These are phyloP conservation scores for Mucor velutinosus DNA, from an alignment of 371 early-diverging fungal species.

Conservation along the genomic window DNA sequence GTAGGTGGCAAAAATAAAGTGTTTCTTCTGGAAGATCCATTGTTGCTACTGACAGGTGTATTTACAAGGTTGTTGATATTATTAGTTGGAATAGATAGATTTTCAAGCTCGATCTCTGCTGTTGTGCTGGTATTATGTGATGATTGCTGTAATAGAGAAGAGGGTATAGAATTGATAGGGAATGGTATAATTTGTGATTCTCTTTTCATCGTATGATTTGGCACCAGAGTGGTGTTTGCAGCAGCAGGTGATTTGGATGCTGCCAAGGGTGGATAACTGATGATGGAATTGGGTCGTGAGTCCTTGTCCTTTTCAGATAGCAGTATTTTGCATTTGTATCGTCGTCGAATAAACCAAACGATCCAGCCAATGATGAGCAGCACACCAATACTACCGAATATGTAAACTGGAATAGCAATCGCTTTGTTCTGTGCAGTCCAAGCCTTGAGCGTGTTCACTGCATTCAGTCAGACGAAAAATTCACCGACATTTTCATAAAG, in stretches of 20 bases:
- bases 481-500: background rate
- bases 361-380: constrained; percentile 35
- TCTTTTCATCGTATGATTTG: background rate
- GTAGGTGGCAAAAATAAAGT: background rate
- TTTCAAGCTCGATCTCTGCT: background rate
- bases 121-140: background rate
- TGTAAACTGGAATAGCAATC: constrained; percentile 61
- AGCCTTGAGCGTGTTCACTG: constrained; percentile 45
- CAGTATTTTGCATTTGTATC: constrained; percentile 22
- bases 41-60: background rate
- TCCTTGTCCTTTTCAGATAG: constrained; percentile 38
- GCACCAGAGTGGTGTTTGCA: background rate
- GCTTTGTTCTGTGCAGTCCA: constrained; percentile 55
- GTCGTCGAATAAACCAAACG: constrained; percentile 28
- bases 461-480: background rate
- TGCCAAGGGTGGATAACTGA: background rate
- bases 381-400: constrained; percentile 52
- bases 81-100: background rate
- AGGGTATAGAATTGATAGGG: background rate
- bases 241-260: background rate
- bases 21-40: background rate
- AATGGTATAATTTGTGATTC: constrained; percentile 10
- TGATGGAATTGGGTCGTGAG: constrained; percentile 35
- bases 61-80: background rate
- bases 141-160: background rate